Percentiles rank a stretch among this genome's conserved stretches.
phyloP scores from a whole-genome alignment of 768 basidiomycete species.

The Mycena galericulata region DNA sequence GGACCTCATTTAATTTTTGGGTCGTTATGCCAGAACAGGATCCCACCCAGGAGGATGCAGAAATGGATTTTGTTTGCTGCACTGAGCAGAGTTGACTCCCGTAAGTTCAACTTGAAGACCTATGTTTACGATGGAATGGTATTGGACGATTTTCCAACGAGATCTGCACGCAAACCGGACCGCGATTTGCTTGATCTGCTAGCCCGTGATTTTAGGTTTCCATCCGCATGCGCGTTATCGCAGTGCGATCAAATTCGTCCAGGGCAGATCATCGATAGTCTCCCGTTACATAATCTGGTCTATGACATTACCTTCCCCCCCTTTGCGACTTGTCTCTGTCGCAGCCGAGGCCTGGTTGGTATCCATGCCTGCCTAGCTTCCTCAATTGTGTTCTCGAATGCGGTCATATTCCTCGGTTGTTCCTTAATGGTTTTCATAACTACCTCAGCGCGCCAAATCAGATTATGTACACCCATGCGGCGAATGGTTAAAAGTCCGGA shows the following conservation, averaged over 20 bases:
- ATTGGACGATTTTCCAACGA: too few relatives aligned
- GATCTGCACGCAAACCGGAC: too few relatives aligned
- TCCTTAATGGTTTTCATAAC: conserved; percentile 20
- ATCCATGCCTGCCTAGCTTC: conserved; percentile 19
- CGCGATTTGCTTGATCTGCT: too few relatives aligned
- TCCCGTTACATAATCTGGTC: neutral
- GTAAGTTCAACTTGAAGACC: too few relatives aligned
- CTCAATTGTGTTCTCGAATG: conserved; percentile 9
- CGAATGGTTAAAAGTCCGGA: conserved; percentile 55
- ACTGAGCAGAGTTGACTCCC: too few relatives aligned
- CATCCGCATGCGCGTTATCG: conserved; percentile 23
- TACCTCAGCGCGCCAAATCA: conserved; percentile 6
- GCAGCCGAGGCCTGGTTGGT: conserved; percentile 2
- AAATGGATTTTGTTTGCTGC: too few relatives aligned
- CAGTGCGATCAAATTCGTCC: conserved; percentile 7
- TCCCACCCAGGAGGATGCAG: neutral
- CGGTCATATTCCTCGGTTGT: conserved; percentile 11
- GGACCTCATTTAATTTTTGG: conserved; percentile 8
- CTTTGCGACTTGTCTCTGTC: conserved; percentile 6
- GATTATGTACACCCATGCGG: conserved; percentile 23
- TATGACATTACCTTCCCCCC: neutral
- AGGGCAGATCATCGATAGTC: conserved; percentile 23
- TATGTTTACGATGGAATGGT: too few relatives aligned
- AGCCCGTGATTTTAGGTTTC: conserved; percentile 25
- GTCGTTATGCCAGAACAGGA: conserved; percentile 24